Percentiles rank a stretch among this genome's conserved stretches.
phyloP scores from a whole-genome alignment of 805 yeast species.

The Kuraishia capsulata region DNA sequence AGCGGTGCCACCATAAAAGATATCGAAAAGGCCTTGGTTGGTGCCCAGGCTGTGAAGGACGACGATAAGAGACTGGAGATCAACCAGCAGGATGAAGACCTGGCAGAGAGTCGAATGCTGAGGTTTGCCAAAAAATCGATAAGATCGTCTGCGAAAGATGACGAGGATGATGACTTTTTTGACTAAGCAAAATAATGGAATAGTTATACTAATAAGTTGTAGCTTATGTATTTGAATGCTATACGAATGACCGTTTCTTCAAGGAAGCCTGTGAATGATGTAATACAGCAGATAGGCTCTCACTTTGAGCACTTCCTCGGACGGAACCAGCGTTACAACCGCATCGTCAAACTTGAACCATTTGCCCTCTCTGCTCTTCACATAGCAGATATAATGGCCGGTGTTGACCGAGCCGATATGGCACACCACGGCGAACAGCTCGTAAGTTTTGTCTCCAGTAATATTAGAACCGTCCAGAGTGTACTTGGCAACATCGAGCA shows the following conservation, averaged over 20 bases:
- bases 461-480: constrained; percentile 9
- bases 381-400: constrained; percentile 84
- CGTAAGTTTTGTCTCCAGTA: constrained; percentile 42
- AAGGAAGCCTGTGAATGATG: constrained; percentile 34
- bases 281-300: constrained; percentile 79
- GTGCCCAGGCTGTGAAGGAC: constrained; percentile 53
- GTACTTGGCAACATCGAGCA: constrained; percentile 64
- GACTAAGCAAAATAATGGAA: constrained; percentile 23
- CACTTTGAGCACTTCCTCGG: constrained; percentile 55
- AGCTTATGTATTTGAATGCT: too few relatives aligned
- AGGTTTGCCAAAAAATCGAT: constrained; percentile 52
- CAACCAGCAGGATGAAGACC: constrained; percentile 51
- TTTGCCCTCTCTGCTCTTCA: constrained; percentile 60
- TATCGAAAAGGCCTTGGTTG: constrained; percentile 64
- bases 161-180: constrained; percentile 41
- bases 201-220: neutral
- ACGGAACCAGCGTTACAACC: constrained; percentile 56
- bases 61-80: constrained; percentile 58
- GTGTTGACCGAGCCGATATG: constrained; percentile 93
- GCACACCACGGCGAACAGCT: constrained; percentile 77
- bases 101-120: constrained; percentile 40
- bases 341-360: constrained; percentile 95
- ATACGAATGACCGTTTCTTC: constrained; percentile 1
- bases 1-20: constrained; percentile 62
- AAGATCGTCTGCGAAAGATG: constrained; percentile 28